Base-by-base conservation (phyloP, 2,329 filamentous ascomycete genomes). In the Metarhizium anisopliae region DNA sequence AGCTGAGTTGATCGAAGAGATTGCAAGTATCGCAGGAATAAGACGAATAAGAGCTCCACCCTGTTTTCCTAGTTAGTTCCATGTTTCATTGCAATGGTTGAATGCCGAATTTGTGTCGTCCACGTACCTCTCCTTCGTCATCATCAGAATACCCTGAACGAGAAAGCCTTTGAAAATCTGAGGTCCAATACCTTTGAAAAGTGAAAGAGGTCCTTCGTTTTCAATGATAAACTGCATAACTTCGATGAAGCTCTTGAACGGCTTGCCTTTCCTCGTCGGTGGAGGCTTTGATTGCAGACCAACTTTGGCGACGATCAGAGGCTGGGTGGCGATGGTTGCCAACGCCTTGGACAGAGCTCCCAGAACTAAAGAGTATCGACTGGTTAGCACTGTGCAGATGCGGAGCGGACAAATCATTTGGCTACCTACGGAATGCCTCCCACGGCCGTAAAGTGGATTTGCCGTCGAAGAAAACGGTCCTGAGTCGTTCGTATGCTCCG, bases 81-180 rank as follows among this genome's bases (percentile, higher is more conserved):
- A 25, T 57, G 50, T 45, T 20, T 2, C 20, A 11, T 30, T 38
- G 20, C 47, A n/a, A 6, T 4, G 40, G 10, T 4, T 32, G 6
- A 14, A 11, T 13, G 3, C 25, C 18, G 3, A 7, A 7, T 6
- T 13, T 11, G 38, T 13, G 14, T 5, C 7, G 50, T 51, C 3
- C 7, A 66, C 78, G 62, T 78, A 91, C 89, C 91, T 83, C 74
- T 99, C 94, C 75, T 99, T 99, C 51, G 91, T 94, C 91, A 96
- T 99, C 94, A 99, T 99, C 43, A 99, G 77, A 55, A 99, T 84
- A 52, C 94, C 94, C 68, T 99, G 94, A 2, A 99, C 94, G 51
- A 99, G 70, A 53, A 99, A 74, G 1, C 94, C 94, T 74, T 99
- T 99, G 57, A 91, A 72, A 53, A 99, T 88, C 71, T 99, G 94